Evolutionary conservation across 2,329 filamentous ascomycete genomes (phyloP).

Genomic region (Chaetomiaceae sp.): DNA sequence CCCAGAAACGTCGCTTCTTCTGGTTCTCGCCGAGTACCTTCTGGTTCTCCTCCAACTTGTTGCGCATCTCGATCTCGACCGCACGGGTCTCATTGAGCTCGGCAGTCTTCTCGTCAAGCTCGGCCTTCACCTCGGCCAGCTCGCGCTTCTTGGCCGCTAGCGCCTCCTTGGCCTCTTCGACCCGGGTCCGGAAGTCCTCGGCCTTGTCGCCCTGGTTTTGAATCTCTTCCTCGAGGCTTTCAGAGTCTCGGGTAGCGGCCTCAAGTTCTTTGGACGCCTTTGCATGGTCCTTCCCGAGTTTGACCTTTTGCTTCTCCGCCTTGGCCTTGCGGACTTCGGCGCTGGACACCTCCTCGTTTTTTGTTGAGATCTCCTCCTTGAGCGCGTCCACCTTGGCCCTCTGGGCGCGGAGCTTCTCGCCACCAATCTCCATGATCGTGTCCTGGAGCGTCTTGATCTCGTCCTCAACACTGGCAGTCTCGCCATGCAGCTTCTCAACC

Average conservation of each 20-base stretch:
- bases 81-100: slow-evolving; percentile 87
- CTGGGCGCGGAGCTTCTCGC: slow-evolving; percentile 84
- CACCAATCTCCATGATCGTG: slow-evolving; percentile 97
- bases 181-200: slow-evolving; percentile 63
- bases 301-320: slow-evolving; percentile 83
- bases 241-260: slow-evolving; percentile 63
- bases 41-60: slow-evolving; percentile 93
- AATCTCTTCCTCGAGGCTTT: slow-evolving; percentile 72
- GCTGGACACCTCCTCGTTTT: slow-evolving; percentile 75
- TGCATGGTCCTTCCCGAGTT: slow-evolving; percentile 75
- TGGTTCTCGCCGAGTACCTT: slow-evolving; percentile 84
- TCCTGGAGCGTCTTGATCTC: slow-evolving; percentile 91
- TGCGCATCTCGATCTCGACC: slow-evolving; percentile 94
- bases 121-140: slow-evolving; percentile 69
- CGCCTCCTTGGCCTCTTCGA: slow-evolving; percentile 75
- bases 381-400: slow-evolving; percentile 84
- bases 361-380: slow-evolving; percentile 75
- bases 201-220: slow-evolving; percentile 69
- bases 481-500: slow-evolving; percentile 69
- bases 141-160: slow-evolving; percentile 75
- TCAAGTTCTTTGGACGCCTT: slow-evolving; percentile 77
- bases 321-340: slow-evolving; percentile 87
- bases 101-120: slow-evolving; percentile 77
- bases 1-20: slow-evolving; percentile 77
- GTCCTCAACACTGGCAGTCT: slow-evolving; percentile 84